Percentiles rank a stretch among this genome's conserved stretches.
These are phyloP conservation scores for Globisporangium megalacanthum DNA, from an alignment of 352 stramenopile genomes.

Conservation along the genomic window DNA sequence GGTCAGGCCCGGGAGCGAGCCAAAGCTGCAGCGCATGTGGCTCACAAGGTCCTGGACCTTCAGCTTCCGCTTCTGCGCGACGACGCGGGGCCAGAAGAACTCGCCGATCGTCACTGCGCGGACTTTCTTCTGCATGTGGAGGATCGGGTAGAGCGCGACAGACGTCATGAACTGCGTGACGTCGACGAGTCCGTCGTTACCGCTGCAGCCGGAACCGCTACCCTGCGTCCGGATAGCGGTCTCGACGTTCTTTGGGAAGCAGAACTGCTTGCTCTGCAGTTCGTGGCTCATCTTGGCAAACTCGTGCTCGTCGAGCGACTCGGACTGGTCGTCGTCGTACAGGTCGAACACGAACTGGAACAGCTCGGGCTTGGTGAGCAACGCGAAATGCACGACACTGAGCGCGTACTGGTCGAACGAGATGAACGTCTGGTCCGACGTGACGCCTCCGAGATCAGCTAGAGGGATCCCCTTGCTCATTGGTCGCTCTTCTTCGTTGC, in stretches of 20 bases:
- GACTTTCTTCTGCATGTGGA: slow-evolving; percentile 58
- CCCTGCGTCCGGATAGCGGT: slow-evolving; percentile 47
- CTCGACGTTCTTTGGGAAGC: slow-evolving; percentile 56
- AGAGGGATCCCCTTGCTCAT: slow-evolving; percentile 52
- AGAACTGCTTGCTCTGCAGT: slow-evolving; percentile 60
- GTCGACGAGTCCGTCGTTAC: slow-evolving; percentile 40
- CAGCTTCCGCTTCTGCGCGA: slow-evolving; percentile 44
- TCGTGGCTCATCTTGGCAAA: slow-evolving; percentile 61
- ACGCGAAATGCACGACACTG: slow-evolving; percentile 51
- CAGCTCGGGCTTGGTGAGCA: slow-evolving; percentile 57
- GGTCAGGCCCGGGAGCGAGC: slow-evolving; percentile 35
- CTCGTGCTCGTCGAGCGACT: slow-evolving; percentile 52
- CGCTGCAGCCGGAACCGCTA: slow-evolving; percentile 26
- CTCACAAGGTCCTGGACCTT: slow-evolving; percentile 47
- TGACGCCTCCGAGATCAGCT: slow-evolving; percentile 34
- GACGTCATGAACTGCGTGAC: slow-evolving; percentile 46
- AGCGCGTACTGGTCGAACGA: slow-evolving; percentile 63
- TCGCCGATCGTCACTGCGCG: slow-evolving; percentile 34
- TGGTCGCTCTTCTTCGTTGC: slow-evolving; percentile 46
- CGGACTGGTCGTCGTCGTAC: slow-evolving; percentile 56
- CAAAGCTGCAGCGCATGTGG: slow-evolving; percentile 54
- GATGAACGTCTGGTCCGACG: slow-evolving; percentile 41
- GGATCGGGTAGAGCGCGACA: slow-evolving; percentile 46
- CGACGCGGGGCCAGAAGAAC: slow-evolving; percentile 32
- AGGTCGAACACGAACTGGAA: slow-evolving; percentile 70